Conservation (phyloP, 345 rosid genomes). For the Brassica nigra region DNA sequence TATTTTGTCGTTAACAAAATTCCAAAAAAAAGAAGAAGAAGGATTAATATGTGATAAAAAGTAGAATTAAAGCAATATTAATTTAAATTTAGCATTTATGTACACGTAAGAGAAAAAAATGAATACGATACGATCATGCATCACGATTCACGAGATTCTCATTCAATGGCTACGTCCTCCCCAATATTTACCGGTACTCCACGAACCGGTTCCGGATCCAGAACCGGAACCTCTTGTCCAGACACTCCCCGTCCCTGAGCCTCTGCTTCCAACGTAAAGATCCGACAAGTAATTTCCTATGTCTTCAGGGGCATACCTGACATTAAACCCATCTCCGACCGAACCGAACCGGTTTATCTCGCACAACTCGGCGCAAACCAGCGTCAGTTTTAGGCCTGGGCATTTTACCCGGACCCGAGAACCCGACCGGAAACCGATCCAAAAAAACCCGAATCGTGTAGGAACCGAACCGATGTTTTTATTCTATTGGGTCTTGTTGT, state of each 20-base stretch:
- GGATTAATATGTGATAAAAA: neutral
- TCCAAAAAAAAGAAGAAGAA: slow-evolving; percentile 4
- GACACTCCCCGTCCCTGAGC: slow-evolving; percentile 40
- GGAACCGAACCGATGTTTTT: no score
- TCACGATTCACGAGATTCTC: no score
- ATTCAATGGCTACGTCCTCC: slow-evolving; percentile 31
- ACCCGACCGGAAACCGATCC: no score
- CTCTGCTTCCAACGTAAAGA: slow-evolving; percentile 43
- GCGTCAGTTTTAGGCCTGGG: no score
- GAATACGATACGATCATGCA: neutral
- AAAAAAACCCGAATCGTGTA: no score
- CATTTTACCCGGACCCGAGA: no score
- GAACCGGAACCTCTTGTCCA: slow-evolving; percentile 46
- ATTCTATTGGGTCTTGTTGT: no score
- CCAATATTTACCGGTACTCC: slow-evolving; percentile 19
- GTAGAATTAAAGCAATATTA: neutral
- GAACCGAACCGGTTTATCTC: slow-evolving; percentile 43
- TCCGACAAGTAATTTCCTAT: slow-evolving; percentile 60
- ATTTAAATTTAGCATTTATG: neutral
- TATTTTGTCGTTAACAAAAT: slow-evolving; percentile 15
- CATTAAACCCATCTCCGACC: slow-evolving; percentile 35
- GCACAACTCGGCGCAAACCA: slow-evolving; percentile 55
- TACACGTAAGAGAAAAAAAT: neutral
- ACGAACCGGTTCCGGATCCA: slow-evolving; percentile 35
- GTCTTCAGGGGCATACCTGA: slow-evolving; percentile 68